Evolutionary conservation across 148 eudicot species (phyloP), one percentile per base, ranked within the genome.

Genomic region (Fallopia convolvulus): DNA sequence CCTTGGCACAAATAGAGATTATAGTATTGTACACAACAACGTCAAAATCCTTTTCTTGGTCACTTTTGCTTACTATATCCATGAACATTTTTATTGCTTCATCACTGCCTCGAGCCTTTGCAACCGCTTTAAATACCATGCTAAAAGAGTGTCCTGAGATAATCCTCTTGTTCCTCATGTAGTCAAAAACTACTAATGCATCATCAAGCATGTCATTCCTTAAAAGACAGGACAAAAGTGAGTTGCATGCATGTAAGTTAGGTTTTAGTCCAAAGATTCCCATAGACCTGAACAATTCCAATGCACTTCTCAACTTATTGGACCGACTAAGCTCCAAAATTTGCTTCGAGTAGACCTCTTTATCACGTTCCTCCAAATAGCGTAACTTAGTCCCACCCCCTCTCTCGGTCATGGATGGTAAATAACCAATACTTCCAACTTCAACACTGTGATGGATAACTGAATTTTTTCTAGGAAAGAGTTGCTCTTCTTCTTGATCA

Each of bases 351-450:
- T 89, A 78, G 8, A 44, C 73, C 78, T 77, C 75, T 77, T 89
- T 90, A 88, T 88, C 79, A 46, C 77, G 85, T 84, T 86, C 92
- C 83, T 91, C 96, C 33, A 91, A 75, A 80, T 83, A 91, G 42
- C 63, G 70, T 15, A 89, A 70, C 79, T 65, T 83, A 72, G 65
- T 63, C 50, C 72, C 83, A 75, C 79, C 52, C 77, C 70, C 74
- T 58, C 60, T 77, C 30, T 74, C 75, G 80, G 13, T 46, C 76
- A 50, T 36, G 3, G 71, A 66, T 26, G 63, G n/a, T 20, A 11
- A 49, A 23, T 5, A 44, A 46, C 52, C 75, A 36, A 5, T 8
- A 73, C 3, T 48, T 73, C 55, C 53, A 42, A 73, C 33, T 21
- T 73, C 75, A 36, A 21, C 75, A 73, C 11, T 15, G 15, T 46